Conservation (phyloP, 2,329 filamentous ascomycete species). For the Pestalotiopsis sp. region DNA sequence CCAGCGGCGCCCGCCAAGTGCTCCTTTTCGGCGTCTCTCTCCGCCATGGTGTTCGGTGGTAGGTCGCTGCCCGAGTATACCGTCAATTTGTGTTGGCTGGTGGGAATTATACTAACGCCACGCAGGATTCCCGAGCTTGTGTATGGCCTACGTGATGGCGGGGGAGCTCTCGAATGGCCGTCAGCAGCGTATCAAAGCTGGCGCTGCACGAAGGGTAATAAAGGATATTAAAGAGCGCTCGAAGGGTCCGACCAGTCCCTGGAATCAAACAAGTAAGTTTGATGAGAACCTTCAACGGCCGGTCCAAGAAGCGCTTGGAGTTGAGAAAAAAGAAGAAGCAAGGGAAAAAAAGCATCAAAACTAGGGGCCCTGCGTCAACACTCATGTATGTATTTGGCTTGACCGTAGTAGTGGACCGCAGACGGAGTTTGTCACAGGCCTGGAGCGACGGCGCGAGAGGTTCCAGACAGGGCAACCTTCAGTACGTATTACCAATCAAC, state of each 20-base stretch:
- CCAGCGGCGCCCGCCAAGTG: not conserved
- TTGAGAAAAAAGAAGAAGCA: not conserved
- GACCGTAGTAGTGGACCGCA: not conserved
- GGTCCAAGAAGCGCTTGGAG: not conserved
- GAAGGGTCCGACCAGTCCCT: not conserved
- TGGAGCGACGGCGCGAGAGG: not conserved
- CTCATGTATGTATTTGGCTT: not conserved
- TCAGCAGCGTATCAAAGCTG: not conserved
- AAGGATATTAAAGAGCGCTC: not conserved
- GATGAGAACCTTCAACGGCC: not conserved
- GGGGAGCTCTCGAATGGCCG: not conserved
- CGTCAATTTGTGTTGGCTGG: not conserved
- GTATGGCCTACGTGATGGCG: not conserved
- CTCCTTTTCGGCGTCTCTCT: slow-evolving; percentile 13
- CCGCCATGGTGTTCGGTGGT: slow-evolving; percentile 3
- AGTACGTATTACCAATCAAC: not conserved
- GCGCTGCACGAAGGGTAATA: not conserved
- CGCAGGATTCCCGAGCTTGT: not conserved
- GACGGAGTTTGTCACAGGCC: not conserved
- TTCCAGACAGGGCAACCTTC: not conserved
- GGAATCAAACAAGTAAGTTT: not conserved
- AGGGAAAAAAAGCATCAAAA: not conserved
- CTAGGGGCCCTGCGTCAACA: not conserved
- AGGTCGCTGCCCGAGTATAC: not conserved
- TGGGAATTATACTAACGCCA: not conserved